phyloP scores from a whole-genome alignment of 371 early-diverging fungal species.

The Lichtheimia ornata region DNA sequence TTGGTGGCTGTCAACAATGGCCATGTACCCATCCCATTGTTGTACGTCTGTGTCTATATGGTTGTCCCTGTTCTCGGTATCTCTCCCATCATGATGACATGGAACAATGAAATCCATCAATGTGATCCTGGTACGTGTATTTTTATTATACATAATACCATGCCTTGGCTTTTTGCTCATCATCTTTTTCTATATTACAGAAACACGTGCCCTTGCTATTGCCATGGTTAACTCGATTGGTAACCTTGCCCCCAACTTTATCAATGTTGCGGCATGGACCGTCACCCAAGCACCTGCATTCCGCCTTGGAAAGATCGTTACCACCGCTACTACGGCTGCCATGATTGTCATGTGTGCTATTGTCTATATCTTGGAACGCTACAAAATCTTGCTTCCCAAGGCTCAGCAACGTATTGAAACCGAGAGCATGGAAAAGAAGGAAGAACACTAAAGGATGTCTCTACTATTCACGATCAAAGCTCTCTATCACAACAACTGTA shows the following conservation, averaged over 20 bases:
- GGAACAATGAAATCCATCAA: conserved; percentile 40
- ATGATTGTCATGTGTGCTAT: conserved; percentile 25
- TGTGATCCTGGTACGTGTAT: conserved; percentile 13
- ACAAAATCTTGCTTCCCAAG: conserved; percentile 36
- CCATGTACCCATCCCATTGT: conserved; percentile 25
- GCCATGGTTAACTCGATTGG: conserved; percentile 42
- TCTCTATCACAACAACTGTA: too few species aligned
- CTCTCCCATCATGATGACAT: conserved; percentile 42
- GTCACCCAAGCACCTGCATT: conserved; percentile 22
- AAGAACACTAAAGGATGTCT: neutral
- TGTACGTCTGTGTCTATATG: conserved; percentile 38
- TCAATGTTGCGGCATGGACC: conserved; percentile 33
- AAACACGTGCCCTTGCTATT: conserved; percentile 43
- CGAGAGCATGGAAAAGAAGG: conserved; percentile 12
- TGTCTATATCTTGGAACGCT: conserved; percentile 22
- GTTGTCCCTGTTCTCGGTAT: conserved; percentile 35
- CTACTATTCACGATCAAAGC: too few species aligned
- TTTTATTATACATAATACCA: too few species aligned
- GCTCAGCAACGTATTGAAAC: conserved; percentile 30
- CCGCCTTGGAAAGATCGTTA: conserved; percentile 37
- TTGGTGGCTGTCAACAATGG: conserved; percentile 56
- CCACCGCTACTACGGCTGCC: conserved; percentile 32
- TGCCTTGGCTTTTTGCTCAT: too few species aligned
- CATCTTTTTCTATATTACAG: neutral
- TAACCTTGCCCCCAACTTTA: conserved; percentile 42